Evolutionary conservation across 768 basidiomycete species (phyloP).

Genomic region (Paxillus ammoniavirescens): DNA sequence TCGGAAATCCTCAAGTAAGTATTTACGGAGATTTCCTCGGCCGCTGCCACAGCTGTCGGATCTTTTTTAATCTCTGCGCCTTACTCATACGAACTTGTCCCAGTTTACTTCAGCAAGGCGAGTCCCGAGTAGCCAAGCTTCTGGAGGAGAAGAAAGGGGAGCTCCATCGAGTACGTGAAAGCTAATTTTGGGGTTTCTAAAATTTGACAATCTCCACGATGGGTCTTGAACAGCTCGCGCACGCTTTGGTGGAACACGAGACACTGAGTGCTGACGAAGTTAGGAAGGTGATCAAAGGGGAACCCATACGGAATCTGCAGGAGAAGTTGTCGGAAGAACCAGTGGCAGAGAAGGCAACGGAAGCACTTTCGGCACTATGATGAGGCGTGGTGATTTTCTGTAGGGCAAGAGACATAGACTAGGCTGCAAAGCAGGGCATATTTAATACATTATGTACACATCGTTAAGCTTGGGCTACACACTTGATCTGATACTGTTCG

Average conservation of each 20-base stretch:
- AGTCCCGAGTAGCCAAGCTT: conserved; percentile 61
- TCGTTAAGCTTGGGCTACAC: background rate
- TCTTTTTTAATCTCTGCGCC: background rate
- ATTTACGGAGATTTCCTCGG: background rate
- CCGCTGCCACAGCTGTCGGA: background rate
- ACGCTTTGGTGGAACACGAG: conserved; percentile 92
- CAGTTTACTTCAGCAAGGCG: conserved; percentile 67
- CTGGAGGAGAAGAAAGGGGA: conserved; percentile 70
- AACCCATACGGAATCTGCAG: conserved; percentile 68
- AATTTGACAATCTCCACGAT: background rate
- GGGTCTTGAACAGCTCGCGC: conserved; percentile 61
- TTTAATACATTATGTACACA: background rate
- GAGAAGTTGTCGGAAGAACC: conserved; percentile 62
- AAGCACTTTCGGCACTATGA: conserved; percentile 9
- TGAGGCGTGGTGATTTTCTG: conserved; percentile 8
- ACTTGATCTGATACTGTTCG: too few relatives aligned
- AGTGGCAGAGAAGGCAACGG: background rate
- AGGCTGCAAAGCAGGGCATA: conserved; percentile 1
- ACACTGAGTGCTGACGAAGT: conserved; percentile 89
- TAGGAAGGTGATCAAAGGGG: conserved; percentile 77
- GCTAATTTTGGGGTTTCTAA: background rate
- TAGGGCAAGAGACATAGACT: conserved; percentile 3
- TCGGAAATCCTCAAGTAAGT: conserved; percentile 80
- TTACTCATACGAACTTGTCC: conserved; percentile 1
- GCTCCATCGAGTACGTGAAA: conserved; percentile 60